Evolutionary conservation across 192 early-diverging fungal genomes (phyloP).

Genomic region (Coemansia sp.): DNA sequence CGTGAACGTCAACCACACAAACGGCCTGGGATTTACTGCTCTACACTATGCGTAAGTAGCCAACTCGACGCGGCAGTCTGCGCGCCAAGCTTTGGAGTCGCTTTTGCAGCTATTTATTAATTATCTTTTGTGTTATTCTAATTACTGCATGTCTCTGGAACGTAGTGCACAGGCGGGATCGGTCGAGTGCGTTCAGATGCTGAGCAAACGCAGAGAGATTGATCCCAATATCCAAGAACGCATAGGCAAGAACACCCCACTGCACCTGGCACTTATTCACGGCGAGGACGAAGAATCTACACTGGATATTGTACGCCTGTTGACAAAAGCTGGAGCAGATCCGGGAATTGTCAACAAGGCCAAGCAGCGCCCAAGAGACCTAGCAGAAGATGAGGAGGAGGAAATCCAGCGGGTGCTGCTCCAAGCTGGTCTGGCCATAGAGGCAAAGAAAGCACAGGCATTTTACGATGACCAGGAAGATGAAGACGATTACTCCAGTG

Average conservation of each 20-base stretch:
- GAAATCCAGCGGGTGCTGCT: slow-evolving; percentile 36
- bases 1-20: slow-evolving; percentile 62
- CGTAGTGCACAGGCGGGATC: slow-evolving; percentile 58
- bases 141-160: background rate
- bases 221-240: slow-evolving; percentile 59
- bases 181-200: slow-evolving; percentile 60
- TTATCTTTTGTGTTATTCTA: too few species aligned
- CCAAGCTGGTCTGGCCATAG: slow-evolving; percentile 23
- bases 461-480: background rate
- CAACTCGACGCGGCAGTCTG: too few species aligned
- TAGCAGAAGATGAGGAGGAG: slow-evolving; percentile 22
- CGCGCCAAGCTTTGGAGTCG: too few species aligned
- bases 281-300: slow-evolving; percentile 56
- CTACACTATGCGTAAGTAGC: slow-evolving; percentile 65
- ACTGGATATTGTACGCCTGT: slow-evolving; percentile 60
- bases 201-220: slow-evolving; percentile 56
- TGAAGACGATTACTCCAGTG: slow-evolving; percentile 20
- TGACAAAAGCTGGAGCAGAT: slow-evolving; percentile 59
- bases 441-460: background rate
- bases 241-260: slow-evolving; percentile 60
- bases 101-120: too few species aligned
- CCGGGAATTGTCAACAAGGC: slow-evolving; percentile 43
- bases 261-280: slow-evolving; percentile 67
- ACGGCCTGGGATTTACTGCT: slow-evolving; percentile 65
- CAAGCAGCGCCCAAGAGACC: slow-evolving; percentile 28